Conservation (phyloP, 768 basidiomycete genomes). For the Pulveroboletus sp. region DNA sequence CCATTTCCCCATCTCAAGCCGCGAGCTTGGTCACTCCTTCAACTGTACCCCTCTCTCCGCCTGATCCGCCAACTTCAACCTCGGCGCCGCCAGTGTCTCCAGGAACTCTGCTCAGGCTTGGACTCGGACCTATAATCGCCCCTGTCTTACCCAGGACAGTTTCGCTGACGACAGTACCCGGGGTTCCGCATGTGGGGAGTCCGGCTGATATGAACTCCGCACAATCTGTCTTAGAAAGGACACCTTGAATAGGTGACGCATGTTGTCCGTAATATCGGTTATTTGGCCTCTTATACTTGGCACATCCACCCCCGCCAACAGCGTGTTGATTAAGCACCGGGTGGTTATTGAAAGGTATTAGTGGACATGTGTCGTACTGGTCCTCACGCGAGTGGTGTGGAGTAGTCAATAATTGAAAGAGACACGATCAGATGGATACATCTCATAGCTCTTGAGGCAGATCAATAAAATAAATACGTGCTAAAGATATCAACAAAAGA, state of each 20-base stretch:
- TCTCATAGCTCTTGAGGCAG: not conserved
- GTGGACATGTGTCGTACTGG: conserved; percentile 1
- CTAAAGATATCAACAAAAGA: not conserved
- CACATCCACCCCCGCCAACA: not conserved
- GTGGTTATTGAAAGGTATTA: conserved; percentile 1
- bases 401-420: not conserved
- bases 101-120: not conserved
- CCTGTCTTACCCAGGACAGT: conserved; percentile 8
- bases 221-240: conserved; percentile 8
- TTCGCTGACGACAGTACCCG: conserved; percentile 20
- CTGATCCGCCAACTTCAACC: conserved; percentile 21
- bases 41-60: conserved; percentile 2
- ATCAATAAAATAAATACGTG: conserved; percentile 5
- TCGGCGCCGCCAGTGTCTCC: conserved; percentile 5
- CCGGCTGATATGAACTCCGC: conserved; percentile 24
- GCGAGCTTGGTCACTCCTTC: not conserved
- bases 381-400: not conserved
- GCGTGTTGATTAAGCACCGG: not conserved
- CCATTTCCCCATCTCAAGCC: conserved; percentile 8
- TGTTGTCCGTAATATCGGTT: not conserved
- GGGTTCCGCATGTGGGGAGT: conserved; percentile 27
- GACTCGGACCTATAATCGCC: conserved; percentile 1
- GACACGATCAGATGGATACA: not conserved
- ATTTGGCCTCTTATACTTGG: not conserved
- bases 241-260: not conserved